A percentile compares a stretch with the other conserved stretches of the same genome.
Conservation (phyloP, 2,329 filamentous ascomycete genomes). For the Ophiostoma ulmi region DNA sequence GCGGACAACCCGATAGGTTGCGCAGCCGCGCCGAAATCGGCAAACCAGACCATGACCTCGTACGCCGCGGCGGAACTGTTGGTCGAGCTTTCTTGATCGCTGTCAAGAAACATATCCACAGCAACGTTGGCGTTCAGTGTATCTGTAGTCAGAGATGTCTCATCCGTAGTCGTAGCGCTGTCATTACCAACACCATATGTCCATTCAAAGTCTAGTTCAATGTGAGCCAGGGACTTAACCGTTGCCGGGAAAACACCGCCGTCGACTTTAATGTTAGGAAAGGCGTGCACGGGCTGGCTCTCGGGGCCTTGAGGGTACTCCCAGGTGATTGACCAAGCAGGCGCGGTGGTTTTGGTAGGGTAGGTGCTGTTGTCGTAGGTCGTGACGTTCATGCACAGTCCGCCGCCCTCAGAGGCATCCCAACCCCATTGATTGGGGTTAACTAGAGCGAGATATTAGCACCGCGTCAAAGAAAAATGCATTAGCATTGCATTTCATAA, state of each 20-base stretch:
- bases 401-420: conserved; percentile 36
- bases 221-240: conserved; percentile 37
- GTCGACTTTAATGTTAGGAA: conserved; percentile 49
- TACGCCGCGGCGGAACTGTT: conserved; percentile 41
- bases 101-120: conserved; percentile 55
- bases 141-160: conserved; percentile 34
- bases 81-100: conserved; percentile 38
- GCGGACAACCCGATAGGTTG: conserved; percentile 37
- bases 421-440: conserved; percentile 55
- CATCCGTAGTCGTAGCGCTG: conserved; percentile 36
- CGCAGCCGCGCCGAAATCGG: conserved; percentile 23
- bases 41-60: conserved; percentile 32
- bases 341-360: conserved; percentile 42
- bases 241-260: conserved; percentile 40
- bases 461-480: background rate
- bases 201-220: conserved; percentile 47
- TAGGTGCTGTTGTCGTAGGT: conserved; percentile 49
- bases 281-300: conserved; percentile 49
- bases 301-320: conserved; percentile 41
- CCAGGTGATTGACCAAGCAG: conserved; percentile 51
- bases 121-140: conserved; percentile 51
- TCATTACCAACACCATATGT: conserved; percentile 44
- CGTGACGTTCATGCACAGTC: conserved; percentile 50
- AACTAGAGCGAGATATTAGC: conserved; percentile 34
- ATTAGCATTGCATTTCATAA: background rate